A percentile compares a stretch with the other conserved stretches of the same genome.
phyloP scores from a whole-genome alignment of 176 grass and related monocot genomes.

The Oryza glumipatula region DNA sequence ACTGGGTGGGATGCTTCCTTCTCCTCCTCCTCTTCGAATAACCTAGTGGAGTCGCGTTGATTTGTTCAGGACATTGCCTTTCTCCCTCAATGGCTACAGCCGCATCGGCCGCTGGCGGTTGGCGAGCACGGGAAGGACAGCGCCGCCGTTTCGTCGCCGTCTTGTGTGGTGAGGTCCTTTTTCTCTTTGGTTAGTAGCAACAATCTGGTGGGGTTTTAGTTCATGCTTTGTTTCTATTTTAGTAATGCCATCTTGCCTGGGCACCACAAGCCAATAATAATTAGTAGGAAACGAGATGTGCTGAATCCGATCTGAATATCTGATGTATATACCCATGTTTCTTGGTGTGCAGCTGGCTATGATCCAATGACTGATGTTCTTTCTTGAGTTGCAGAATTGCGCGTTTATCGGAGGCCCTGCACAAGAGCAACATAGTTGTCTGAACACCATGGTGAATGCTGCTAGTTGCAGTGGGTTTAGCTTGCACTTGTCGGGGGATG shows the following conservation, averaged over 20 bases:
- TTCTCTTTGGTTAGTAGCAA: not conserved
- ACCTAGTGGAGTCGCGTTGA: constrained; percentile 3
- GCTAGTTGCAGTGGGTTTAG: constrained; percentile 38
- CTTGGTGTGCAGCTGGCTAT: not conserved
- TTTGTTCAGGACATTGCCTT: constrained; percentile 62
- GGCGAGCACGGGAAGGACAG: constrained; percentile 15
- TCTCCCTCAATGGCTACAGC: constrained; percentile 92
- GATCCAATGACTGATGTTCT: constrained; percentile 3
- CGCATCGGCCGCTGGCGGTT: constrained; percentile 36
- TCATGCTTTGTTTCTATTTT: not conserved
- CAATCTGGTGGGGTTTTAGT: not conserved
- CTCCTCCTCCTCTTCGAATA: not conserved
- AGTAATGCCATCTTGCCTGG: not conserved
- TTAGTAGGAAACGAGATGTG: not conserved
- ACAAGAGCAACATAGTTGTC: constrained; percentile 18
- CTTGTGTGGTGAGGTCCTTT: constrained; percentile 53
- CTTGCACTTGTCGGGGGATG: constrained; percentile 72
- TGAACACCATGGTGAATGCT: constrained; percentile 14
- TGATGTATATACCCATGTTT: not conserved
- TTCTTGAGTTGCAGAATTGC: constrained; percentile 46
- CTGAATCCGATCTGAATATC: not conserved
- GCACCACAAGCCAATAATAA: not conserved
- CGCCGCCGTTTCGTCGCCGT: constrained; percentile 41
- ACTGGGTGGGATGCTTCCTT: not conserved
- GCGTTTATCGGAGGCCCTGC: constrained; percentile 26